Percentiles rank a stretch among this genome's conserved stretches.
Evolutionary conservation across 257 asterid species (phyloP).

Genomic region (Paulownia fortunei): DNA sequence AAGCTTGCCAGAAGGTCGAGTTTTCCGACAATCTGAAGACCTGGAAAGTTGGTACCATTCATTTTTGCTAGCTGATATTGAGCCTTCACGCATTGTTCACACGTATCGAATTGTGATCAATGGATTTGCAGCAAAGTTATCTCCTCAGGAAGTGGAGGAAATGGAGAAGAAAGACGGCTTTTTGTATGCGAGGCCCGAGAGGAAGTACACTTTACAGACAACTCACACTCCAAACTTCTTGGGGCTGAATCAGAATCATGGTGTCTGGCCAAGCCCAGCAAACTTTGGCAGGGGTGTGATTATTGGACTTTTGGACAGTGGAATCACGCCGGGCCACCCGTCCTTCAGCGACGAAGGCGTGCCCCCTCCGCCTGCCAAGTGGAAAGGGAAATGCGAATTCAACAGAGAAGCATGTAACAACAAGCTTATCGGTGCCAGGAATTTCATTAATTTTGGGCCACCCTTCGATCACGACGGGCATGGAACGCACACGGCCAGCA

Average conservation of each 20-base stretch:
- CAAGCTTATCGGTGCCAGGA: conserved; percentile 44
- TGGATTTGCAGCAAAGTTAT: conserved; percentile 33
- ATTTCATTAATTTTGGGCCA: not conserved
- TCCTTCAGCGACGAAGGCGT: conserved; percentile 29
- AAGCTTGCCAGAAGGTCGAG: not conserved
- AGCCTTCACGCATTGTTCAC: conserved; percentile 11
- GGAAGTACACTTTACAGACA: conserved; percentile 22
- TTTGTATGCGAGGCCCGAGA: not conserved
- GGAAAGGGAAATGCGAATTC: conserved; percentile 44
- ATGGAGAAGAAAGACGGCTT: conserved; percentile 36
- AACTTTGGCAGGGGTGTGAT: conserved; percentile 38
- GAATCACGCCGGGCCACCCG: conserved; percentile 37
- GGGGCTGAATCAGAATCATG: conserved; percentile 25
- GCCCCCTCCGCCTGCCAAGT: conserved; percentile 33
- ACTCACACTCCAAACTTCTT: conserved; percentile 31
- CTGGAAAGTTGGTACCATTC: not conserved
- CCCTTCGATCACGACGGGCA: conserved; percentile 32
- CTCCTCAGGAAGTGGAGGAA: conserved; percentile 28
- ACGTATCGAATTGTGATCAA: conserved; percentile 32
- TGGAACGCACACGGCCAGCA: conserved; percentile 38
- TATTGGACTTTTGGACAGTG: conserved; percentile 39
- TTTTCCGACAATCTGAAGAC: not conserved
- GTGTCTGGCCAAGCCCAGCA: conserved; percentile 27
- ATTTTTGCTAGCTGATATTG: not conserved
- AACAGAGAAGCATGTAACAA: conserved; percentile 26